Conservation (phyloP, 1,284 basidiomycete genomes). For the Ustilago vetiveriae region DNA sequence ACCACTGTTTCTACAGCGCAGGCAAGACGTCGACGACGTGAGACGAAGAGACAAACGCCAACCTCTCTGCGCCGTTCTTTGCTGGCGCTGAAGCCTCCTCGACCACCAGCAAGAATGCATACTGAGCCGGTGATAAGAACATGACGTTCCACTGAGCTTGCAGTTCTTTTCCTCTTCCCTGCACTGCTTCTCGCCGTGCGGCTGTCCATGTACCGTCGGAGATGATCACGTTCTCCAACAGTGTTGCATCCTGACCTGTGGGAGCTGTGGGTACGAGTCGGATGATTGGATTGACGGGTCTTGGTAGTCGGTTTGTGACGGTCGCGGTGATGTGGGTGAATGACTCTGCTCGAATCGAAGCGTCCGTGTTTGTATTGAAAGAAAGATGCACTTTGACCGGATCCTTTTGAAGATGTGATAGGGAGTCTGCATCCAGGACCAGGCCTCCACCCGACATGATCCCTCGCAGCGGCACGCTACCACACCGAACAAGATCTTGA, state of each 20-base stretch:
- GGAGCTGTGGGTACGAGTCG: slow-evolving; percentile 32
- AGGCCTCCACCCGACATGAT: slow-evolving; percentile 15
- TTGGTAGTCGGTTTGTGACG: slow-evolving; percentile 14
- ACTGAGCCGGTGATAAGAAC: slow-evolving; percentile 24
- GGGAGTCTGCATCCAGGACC: slow-evolving; percentile 2
- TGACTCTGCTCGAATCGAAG: slow-evolving; percentile 1
- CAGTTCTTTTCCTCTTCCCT: background rate
- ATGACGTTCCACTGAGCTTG: slow-evolving; percentile 15
- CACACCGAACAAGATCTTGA: slow-evolving; percentile 3
- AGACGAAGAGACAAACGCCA: slow-evolving; percentile 9
- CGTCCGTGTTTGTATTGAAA: slow-evolving; percentile 5
- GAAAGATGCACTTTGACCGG: slow-evolving; percentile 11
- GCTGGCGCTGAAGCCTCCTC: slow-evolving; percentile 12
- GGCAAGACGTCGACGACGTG: slow-evolving; percentile 12
- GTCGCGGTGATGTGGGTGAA: slow-evolving; percentile 11
- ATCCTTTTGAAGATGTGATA: slow-evolving; percentile 11
- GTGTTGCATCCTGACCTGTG: background rate
- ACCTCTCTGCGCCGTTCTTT: slow-evolving; percentile 1
- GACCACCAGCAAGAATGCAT: slow-evolving; percentile 22
- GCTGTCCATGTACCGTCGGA: slow-evolving; percentile 25
- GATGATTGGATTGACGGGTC: slow-evolving; percentile 25
- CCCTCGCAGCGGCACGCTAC: slow-evolving; percentile 7
- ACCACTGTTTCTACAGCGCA: background rate
- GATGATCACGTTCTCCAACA: slow-evolving; percentile 15
- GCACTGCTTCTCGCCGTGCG: background rate